Conservation (phyloP, 108 stramenopile species). For the Nitzschia sp. region DNA sequence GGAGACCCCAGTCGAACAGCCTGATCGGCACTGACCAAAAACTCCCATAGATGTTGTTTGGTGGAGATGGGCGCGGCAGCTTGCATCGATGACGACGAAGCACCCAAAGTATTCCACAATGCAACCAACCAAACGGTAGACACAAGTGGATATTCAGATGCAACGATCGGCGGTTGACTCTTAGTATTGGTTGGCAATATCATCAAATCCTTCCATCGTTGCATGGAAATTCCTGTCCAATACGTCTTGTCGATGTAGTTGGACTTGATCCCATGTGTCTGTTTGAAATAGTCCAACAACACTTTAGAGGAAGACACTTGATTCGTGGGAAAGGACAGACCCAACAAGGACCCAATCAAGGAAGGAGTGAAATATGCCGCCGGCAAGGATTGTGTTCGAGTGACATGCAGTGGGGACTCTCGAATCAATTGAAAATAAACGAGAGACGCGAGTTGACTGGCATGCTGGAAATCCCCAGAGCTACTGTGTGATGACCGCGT, state of each 20-base stretch:
- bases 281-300: constrained; percentile 1
- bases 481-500: background rate
- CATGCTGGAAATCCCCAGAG: background rate
- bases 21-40: constrained; percentile 1
- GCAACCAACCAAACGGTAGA: constrained; percentile 34
- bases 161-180: background rate
- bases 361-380: constrained; percentile 33
- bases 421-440: constrained; percentile 38
- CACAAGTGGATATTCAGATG: constrained; percentile 1
- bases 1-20: background rate
- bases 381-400: constrained; percentile 33
- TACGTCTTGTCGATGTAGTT: constrained; percentile 29
- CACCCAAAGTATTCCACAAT: constrained; percentile 16
- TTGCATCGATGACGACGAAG: no score
- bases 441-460: constrained; percentile 19
- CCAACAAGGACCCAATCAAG: constrained; percentile 23
- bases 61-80: background rate
- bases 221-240: constrained; percentile 44
- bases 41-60: constrained; percentile 11
- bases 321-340: background rate
- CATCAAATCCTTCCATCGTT: constrained; percentile 40
- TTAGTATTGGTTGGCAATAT: background rate
- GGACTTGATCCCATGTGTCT: constrained; percentile 31
- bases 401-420: constrained; percentile 31
- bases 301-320: background rate